These are phyloP conservation scores for Huntiella moniliformis DNA, from an alignment of 2,329 filamentous ascomycete species.

Conservation along the genomic window DNA sequence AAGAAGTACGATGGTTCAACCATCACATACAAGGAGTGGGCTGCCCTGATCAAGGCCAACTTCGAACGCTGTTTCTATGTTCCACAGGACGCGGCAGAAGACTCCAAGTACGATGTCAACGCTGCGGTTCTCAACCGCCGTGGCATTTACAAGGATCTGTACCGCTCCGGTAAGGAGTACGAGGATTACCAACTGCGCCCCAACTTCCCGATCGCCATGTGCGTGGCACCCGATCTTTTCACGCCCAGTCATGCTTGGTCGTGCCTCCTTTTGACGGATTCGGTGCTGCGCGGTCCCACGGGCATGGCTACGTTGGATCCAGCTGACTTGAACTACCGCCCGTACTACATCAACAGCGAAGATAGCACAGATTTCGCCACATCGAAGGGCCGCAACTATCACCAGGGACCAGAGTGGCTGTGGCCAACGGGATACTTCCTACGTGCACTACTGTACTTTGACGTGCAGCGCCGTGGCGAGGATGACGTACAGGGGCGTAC, in stretches of 20 bases:
- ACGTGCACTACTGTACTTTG: constrained; percentile 77
- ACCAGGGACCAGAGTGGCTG: constrained; percentile 94
- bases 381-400: constrained; percentile 88
- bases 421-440: constrained; percentile 97
- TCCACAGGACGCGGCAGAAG: constrained; percentile 49
- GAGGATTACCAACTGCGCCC: constrained; percentile 92
- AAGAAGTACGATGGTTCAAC: constrained; percentile 38
- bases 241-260: constrained; percentile 56
- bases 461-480: constrained; percentile 49
- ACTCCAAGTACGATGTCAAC: constrained; percentile 64
- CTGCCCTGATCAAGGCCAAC: constrained; percentile 56
- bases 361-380: constrained; percentile 84
- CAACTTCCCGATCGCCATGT: constrained; percentile 93
- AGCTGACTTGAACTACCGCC: constrained; percentile 76
- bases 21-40: constrained; percentile 65
- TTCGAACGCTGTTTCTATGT: constrained; percentile 91
- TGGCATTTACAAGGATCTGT: constrained; percentile 96
- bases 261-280: constrained; percentile 65
- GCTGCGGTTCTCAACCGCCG: constrained; percentile 63
- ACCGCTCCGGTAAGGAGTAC: constrained; percentile 83
- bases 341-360: constrained; percentile 87
- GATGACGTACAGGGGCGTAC: constrained; percentile 25
- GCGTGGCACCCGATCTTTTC: constrained; percentile 78
- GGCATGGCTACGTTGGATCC: constrained; percentile 96
- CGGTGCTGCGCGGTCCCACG: constrained; percentile 61